phyloP scores from a whole-genome alignment of 2,329 filamentous ascomycete species.

The Penicillium sp. region DNA sequence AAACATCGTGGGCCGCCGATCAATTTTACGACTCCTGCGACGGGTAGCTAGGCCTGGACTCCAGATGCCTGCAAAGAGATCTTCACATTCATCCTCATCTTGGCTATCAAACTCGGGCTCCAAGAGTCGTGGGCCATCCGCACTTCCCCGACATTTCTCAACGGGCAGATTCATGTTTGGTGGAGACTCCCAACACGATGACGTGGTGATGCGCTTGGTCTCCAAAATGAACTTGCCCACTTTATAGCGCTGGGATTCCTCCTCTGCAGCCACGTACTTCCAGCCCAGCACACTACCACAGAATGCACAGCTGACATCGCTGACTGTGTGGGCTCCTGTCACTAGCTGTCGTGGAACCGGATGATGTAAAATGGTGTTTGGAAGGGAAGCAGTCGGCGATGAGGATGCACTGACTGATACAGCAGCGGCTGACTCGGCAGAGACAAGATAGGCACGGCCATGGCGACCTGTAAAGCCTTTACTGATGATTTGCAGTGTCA shows the following conservation, averaged over 20 bases:
- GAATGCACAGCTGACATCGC: constrained; percentile 58
- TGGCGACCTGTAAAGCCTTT: constrained; percentile 67
- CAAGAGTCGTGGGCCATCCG: constrained; percentile 20
- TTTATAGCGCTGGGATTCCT: constrained; percentile 63
- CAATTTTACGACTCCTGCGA: constrained; percentile 43
- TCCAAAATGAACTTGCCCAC: constrained; percentile 68
- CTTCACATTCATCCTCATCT: constrained; percentile 68
- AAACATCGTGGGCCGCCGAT: constrained; percentile 26
- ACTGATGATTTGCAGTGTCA: constrained; percentile 60
- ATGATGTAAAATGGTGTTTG: constrained; percentile 59
- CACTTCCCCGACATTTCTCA: not conserved
- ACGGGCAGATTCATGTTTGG: constrained; percentile 10
- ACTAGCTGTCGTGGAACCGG: constrained; percentile 60
- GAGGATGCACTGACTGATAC: constrained; percentile 29
- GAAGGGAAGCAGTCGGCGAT: constrained; percentile 45
- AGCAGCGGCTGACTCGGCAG: constrained; percentile 40
- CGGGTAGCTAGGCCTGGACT: constrained; percentile 53
- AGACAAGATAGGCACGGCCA: constrained; percentile 64
- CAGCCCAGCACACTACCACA: constrained; percentile 61
- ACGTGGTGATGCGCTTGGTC: constrained; percentile 55
- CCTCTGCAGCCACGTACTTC: constrained; percentile 65
- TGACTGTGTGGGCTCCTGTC: constrained; percentile 63
- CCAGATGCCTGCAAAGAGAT: constrained; percentile 64
- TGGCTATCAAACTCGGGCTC: constrained; percentile 63
- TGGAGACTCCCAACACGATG: constrained; percentile 53